Conservation (phyloP, 2,329 filamentous ascomycete species). For the Trichoderma sp. region DNA sequence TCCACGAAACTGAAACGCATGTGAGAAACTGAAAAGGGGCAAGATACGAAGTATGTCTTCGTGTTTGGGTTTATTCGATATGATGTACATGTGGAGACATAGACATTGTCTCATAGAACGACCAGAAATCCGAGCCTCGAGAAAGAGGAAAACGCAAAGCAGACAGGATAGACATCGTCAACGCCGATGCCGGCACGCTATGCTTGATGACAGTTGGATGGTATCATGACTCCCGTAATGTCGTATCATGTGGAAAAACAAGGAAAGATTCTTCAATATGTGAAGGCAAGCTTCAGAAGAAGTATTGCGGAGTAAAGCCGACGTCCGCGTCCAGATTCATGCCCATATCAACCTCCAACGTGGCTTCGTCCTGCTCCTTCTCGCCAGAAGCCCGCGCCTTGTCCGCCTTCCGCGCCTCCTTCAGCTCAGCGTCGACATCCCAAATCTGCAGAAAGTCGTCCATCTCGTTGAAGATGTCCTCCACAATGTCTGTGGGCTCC, state of each 20-base stretch:
- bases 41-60: no score
- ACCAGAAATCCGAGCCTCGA: not conserved
- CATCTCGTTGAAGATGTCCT: constrained; percentile 45
- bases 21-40: no score
- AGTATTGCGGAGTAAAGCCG: not conserved
- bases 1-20: no score
- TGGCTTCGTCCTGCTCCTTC: not conserved
- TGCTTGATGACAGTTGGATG: constrained; percentile 4
- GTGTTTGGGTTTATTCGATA: not conserved
- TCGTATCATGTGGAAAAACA: not conserved
- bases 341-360: not conserved
- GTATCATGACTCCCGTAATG: not conserved
- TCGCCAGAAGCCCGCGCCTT: constrained; percentile 13
- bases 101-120: not conserved
- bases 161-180: not conserved
- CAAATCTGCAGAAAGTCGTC: constrained; percentile 41
- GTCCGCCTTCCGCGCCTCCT: constrained; percentile 35
- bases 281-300: not conserved
- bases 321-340: not conserved
- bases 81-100: not conserved
- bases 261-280: not conserved
- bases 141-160: not conserved
- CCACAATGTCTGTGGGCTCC: constrained; percentile 43
- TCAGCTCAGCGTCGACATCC: constrained; percentile 44
- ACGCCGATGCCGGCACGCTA: not conserved